Conservation (phyloP, 495 filamentous ascomycete genomes). For the Annulohypoxylon nitens region DNA sequence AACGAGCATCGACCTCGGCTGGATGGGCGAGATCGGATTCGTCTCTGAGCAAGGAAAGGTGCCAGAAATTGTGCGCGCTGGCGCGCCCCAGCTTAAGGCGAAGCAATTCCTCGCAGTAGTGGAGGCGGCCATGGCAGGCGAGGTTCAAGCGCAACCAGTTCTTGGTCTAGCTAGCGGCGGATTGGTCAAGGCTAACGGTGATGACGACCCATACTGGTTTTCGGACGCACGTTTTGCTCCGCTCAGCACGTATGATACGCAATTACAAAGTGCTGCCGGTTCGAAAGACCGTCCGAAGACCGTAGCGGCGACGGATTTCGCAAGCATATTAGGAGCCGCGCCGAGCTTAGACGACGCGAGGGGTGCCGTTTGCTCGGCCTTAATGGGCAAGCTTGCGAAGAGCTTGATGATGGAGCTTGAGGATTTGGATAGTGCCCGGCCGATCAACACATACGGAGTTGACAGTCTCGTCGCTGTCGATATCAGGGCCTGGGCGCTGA, state of each 20-base stretch:
- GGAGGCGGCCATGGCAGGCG: conserved; percentile 41
- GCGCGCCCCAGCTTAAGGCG: conserved; percentile 44
- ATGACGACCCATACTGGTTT: conserved; percentile 60
- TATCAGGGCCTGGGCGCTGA: conserved; percentile 61
- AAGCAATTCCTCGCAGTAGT: conserved; percentile 42
- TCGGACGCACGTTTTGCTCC: conserved; percentile 59
- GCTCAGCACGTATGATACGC: conserved; percentile 55
- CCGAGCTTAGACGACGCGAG: conserved; percentile 38
- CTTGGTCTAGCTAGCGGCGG: conserved; percentile 50
- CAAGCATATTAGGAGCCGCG: conserved; percentile 36
- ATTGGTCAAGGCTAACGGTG: conserved; percentile 49
- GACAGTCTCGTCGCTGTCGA: conserved; percentile 66
- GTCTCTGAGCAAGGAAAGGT: conserved; percentile 48
- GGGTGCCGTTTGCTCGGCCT: conserved; percentile 42
- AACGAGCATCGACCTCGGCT: conserved; percentile 63
- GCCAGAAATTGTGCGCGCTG: conserved; percentile 46
- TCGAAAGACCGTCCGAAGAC: conserved; percentile 24
- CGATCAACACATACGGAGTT: conserved; percentile 54
- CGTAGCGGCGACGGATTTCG: conserved; percentile 39
- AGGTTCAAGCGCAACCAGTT: conserved; percentile 44
- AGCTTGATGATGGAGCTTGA: conserved; percentile 50
- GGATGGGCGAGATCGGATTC: conserved; percentile 53
- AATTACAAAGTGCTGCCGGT: conserved; percentile 30
- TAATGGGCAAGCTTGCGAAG: conserved; percentile 50
- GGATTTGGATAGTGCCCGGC: conserved; percentile 47